Conservation (phyloP, 805 yeast species). For the Candida ipomoeae region DNA sequence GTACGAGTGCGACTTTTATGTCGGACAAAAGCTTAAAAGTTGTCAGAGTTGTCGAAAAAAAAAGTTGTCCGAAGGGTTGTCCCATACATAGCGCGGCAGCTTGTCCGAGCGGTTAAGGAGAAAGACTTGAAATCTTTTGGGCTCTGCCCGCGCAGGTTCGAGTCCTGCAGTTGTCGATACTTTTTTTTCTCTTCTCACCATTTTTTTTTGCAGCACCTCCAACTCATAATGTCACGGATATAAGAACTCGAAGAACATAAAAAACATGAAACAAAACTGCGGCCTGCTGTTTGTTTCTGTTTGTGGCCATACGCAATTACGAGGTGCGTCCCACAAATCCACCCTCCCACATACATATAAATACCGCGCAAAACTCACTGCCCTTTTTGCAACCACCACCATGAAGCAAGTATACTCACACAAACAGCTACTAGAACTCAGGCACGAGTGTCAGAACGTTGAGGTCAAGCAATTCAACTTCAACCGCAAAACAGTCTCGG, state of each 20-base stretch:
- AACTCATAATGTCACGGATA: neutral
- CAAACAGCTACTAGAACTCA: conserved; percentile 7
- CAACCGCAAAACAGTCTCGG: neutral
- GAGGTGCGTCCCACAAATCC: neutral
- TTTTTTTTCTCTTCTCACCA: neutral
- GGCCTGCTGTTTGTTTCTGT: neutral
- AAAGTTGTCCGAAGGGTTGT: no score
- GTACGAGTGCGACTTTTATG: no score
- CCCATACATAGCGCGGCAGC: no score
- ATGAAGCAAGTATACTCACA: conserved; percentile 13
- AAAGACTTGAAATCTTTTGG: conserved; percentile 26
- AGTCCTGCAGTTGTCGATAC: conserved; percentile 23
- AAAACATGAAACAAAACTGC: neutral
- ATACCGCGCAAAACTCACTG: neutral
- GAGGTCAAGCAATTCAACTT: conserved; percentile 1
- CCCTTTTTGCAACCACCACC: conserved; percentile 8
- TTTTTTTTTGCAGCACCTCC: neutral
- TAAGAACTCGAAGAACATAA: no score
- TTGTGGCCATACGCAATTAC: neutral
- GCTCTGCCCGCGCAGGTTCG: conserved; percentile 25
- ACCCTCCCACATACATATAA: neutral
- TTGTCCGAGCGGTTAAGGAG: conserved; percentile 26
- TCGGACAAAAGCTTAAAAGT: no score
- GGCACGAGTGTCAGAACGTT: conserved; percentile 15
- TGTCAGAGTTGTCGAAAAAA: no score